Evolutionary conservation across 805 yeast genomes (phyloP).

Genomic region (Monosporozyma siamensis): DNA sequence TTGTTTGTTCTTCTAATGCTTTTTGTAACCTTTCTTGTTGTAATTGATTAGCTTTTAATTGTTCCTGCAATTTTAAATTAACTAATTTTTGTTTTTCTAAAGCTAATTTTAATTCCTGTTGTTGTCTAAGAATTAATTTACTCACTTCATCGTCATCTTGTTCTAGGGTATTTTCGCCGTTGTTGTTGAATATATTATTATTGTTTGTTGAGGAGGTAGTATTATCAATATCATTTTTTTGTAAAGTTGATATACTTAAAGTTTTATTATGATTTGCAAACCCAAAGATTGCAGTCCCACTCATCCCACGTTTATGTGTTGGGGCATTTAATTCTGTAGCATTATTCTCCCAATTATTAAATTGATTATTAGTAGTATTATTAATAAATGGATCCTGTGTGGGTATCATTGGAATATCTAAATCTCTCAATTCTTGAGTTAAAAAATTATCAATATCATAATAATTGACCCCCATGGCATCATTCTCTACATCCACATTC

Average conservation of each 20-base stretch:
- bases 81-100: constrained; percentile 26
- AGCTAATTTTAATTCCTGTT: constrained; percentile 25
- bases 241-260: constrained; percentile 47
- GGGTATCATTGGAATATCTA: constrained; percentile 47
- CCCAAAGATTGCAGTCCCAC: constrained; percentile 80
- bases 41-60: constrained; percentile 20
- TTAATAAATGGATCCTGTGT: background rate
- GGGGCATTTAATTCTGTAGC: too few species aligned
- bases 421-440: constrained; percentile 50
- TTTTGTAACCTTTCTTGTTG: constrained; percentile 24
- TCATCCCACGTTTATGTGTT: constrained; percentile 52
- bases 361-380: background rate
- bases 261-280: constrained; percentile 55
- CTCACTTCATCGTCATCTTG: constrained; percentile 3
- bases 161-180: background rate
- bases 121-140: constrained; percentile 20
- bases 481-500: background rate
- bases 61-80: constrained; percentile 24
- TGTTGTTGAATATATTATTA: background rate
- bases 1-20: constrained; percentile 18
- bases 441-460: constrained; percentile 47
- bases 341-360: too few species aligned
- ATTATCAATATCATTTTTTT: constrained; percentile 8
- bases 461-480: constrained; percentile 32
- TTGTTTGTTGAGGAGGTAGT: too few species aligned